Evolutionary conservation across 352 stramenopile genomes (phyloP).

Genomic region (Porosira glacialis): DNA sequence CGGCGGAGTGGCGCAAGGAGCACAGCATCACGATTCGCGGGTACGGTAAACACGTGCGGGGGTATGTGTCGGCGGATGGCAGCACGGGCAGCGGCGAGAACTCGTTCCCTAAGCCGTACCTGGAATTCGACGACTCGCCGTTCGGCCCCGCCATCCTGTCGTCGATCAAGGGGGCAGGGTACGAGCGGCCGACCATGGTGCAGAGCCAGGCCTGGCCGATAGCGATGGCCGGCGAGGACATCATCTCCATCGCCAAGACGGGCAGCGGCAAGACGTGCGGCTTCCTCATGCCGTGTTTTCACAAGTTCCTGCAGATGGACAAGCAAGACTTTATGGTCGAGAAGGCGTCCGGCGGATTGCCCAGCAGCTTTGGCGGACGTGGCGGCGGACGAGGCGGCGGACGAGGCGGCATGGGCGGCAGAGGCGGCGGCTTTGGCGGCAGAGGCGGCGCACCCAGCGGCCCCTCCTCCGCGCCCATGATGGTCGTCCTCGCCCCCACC

Average conservation of each 20-base stretch:
- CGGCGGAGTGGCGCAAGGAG: constrained; percentile 76
- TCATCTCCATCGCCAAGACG: constrained; percentile 99
- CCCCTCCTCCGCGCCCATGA: constrained; percentile 93
- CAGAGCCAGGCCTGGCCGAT: constrained; percentile 97
- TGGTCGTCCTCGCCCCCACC: constrained; percentile 97
- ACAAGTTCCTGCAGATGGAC: constrained; percentile 89
- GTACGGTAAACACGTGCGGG: constrained; percentile 47
- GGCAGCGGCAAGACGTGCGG: constrained; percentile 97
- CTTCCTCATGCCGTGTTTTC: constrained; percentile 96
- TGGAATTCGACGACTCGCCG: constrained; percentile 72
- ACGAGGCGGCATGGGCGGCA: too few species aligned
- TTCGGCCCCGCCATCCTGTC: constrained; percentile 70
- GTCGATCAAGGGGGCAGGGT: constrained; percentile 77
- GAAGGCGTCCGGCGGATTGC: too few species aligned
- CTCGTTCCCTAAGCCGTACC: constrained; percentile 61
- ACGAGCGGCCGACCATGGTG: constrained; percentile 95
- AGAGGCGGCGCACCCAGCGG: too few species aligned
- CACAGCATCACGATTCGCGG: constrained; percentile 74
- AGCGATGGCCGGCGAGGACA: constrained; percentile 91
- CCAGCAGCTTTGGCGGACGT: too few species aligned
- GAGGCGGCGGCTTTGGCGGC: too few species aligned
- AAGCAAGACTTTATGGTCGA: constrained; percentile 85
- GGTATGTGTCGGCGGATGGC: too few species aligned
- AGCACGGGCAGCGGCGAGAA: too few species aligned
- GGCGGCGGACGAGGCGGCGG: too few species aligned